Conservation (phyloP, 495 filamentous ascomycete genomes). For the Umbilicaria muhlenbergii region DNA sequence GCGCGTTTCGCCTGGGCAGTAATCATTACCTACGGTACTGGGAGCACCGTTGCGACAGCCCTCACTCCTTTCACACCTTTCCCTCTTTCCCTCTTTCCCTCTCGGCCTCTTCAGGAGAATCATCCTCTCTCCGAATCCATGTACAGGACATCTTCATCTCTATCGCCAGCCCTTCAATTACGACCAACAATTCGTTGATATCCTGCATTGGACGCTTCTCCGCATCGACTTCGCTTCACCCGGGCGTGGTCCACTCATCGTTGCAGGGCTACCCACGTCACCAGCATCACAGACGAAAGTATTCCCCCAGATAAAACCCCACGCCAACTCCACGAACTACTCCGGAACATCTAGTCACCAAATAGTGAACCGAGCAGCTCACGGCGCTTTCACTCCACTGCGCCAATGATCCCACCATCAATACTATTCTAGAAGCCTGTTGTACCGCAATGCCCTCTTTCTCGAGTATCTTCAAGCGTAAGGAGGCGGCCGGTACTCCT, state of each 20-base stretch:
- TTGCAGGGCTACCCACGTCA: constrained; percentile 1
- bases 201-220: constrained; percentile 2
- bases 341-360: too few species aligned
- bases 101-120: constrained; percentile 3
- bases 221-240: constrained; percentile 5
- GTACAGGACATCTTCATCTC: constrained; percentile 1
- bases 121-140: background rate
- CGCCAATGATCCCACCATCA: background rate
- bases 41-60: too few species aligned
- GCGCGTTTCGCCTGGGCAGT: too few species aligned
- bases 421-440: background rate
- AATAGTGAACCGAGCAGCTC: background rate
- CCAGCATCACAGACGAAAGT: constrained; percentile 1
- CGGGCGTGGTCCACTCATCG: constrained; percentile 7
- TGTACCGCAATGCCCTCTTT: constrained; percentile 40
- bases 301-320: constrained; percentile 5
- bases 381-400: background rate
- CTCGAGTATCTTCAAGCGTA: constrained; percentile 54
- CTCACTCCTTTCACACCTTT: constrained; percentile 1
- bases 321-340: too few species aligned
- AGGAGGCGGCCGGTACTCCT: constrained; percentile 35
- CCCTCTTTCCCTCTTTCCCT: constrained; percentile 2
- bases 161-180: constrained; percentile 2
- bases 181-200: background rate
- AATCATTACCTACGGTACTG: too few species aligned